Evolutionary conservation across 2,329 filamentous ascomycete species (phyloP), one percentile per base, ranked within the genome.

Genomic region (Phyllosticta paracitricarpa): DNA sequence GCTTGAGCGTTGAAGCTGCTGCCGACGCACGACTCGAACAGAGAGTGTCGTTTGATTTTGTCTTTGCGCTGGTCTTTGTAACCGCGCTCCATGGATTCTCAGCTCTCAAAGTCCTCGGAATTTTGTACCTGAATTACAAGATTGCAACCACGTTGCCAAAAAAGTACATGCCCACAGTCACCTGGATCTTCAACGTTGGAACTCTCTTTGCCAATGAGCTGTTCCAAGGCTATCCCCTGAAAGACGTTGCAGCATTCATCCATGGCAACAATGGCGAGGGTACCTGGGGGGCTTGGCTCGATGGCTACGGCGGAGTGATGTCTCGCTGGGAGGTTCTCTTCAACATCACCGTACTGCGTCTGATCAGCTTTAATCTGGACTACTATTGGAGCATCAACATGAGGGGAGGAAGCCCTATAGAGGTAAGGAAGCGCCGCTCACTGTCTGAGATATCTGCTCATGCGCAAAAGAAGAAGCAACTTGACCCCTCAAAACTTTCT

Each of bases 351-450:
- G 87, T 97, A 26, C 78, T 99, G 61, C 87, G 94, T 4, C 80
- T 97, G 56, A 91, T 99, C 68, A 97, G 93, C 72, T 99, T 96
- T 81, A 97, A 97, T 73, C 75, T 99, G 71, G 94, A 99, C 75
- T 92, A 96, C 72, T 93, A 96, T 73, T 99, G 94, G 93, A 94
- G 89, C 68, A 74, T 89, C 2, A 85, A 89, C 65, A 81, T 84
- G 62, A 77, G 82, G 51, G 78, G 79, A 25, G 76, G 82, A 28
- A 92, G 84, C 68, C 81, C 88, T 8, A 74, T 96, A 52, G 93
- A 97, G 87, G 94, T 97, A 84, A 72, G 84, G 65, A 63, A 65
- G 63, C 24, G 6, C 10, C 14, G 14, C 26, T n/a, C 17, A 7
- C 33, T 51, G 12, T n/a, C 5, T 2, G 48, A 17, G 19, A 58